phyloP scores from a whole-genome alignment of 371 early-diverging fungal genomes.

The Mortierella sp. region DNA sequence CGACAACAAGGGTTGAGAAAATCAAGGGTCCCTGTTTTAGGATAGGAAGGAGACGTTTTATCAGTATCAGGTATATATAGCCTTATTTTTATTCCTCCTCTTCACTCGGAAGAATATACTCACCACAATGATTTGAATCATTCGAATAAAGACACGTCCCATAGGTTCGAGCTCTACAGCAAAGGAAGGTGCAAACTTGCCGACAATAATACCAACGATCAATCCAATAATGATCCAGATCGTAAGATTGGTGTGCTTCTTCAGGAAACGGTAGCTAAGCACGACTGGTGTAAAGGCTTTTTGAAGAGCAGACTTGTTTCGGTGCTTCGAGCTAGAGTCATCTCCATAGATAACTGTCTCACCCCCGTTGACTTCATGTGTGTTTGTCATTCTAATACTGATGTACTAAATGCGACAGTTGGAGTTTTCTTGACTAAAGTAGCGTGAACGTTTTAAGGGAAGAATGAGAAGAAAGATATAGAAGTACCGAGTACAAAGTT shows the following conservation, averaged over 20 bases:
- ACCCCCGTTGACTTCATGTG: neutral
- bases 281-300: conserved; percentile 34
- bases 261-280: conserved; percentile 53
- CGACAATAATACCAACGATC: conserved; percentile 74
- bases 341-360: neutral
- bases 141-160: conserved; percentile 71
- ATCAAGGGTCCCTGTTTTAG: conserved; percentile 68
- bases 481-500: no score
- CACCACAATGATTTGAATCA: conserved; percentile 77
- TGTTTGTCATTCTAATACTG: neutral
- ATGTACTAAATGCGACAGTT: neutral
- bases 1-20: conserved; percentile 78
- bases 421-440: neutral
- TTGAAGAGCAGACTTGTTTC: neutral
- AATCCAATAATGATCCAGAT: conserved; percentile 73
- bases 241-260: conserved; percentile 64
- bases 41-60: neutral
- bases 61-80: neutral
- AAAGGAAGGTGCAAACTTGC: conserved; percentile 66
- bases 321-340: conserved; percentile 5
- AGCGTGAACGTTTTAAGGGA: neutral
- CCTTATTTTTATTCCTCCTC: neutral
- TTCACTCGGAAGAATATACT: conserved; percentile 7
- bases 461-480: neutral
- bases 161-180: conserved; percentile 64